Evolutionary conservation across 805 yeast genomes (phyloP), one percentile per base, ranked within the genome.

Genomic region (Candida ovalis): DNA sequence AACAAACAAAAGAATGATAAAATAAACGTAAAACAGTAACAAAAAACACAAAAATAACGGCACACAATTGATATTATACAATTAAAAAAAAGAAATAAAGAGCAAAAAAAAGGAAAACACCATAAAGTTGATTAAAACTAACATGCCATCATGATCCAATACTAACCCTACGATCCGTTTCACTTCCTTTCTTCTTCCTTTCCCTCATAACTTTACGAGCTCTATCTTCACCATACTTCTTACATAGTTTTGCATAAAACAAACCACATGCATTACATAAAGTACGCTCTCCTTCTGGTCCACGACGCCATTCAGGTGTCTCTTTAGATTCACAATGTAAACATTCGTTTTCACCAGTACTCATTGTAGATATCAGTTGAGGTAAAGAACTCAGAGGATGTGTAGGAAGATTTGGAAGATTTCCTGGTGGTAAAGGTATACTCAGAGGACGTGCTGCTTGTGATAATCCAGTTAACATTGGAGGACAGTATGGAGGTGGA

Each of bases 271-370:
- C 94, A 62, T 87, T 88, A 67, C 95, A 87, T 44, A 87, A 66
- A 0, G 90, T 84, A 36, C 89, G 70, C 13, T 81, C 79, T 2
- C 94, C 95, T 46, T 77, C 77, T 1, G 96, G 94, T 0, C 94
- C 94, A 41, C 84, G 75, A 46, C 95, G 69, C 95, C 96, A 87
- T 63, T 87, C 94, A 0, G 94, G 94, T 0, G 95, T 85, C 41
- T 77, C 79, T 7, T 61, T 66, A 4, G 75, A 71, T n/a, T 73
- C 74, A 57, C 87, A 82, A 49, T 65, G 68, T 19, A 55, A 43
- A 49, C 67, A 63, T 35, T 52, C 56, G 35, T 49, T 56, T 18
- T 54, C 54, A n/a, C 33, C 38, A 19, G 30, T 35, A 19, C 25
- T 18, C 7, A 52, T 5, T 4, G 45, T 18, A 4, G 45, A 25